Conservation (phyloP, 2,329 filamentous ascomycete species). For the Fusarium acutatum region DNA sequence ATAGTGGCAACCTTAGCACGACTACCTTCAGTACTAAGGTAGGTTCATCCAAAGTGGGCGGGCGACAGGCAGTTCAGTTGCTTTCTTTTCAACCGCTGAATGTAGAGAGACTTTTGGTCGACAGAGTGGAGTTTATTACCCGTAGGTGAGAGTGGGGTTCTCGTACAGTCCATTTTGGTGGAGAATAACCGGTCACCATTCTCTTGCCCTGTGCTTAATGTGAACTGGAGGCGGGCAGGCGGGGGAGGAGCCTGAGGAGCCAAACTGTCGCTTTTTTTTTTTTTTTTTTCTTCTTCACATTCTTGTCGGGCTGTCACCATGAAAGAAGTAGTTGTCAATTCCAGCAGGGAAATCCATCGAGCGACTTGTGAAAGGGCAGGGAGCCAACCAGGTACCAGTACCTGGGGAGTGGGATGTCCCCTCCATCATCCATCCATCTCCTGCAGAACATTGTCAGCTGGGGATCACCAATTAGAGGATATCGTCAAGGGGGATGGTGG, state of each 20-base stretch:
- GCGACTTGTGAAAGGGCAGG: background rate
- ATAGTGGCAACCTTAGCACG: constrained; percentile 20
- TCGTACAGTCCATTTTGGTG: background rate
- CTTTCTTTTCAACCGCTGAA: constrained; percentile 6
- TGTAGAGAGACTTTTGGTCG: constrained; percentile 36
- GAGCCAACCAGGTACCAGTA: constrained; percentile 13
- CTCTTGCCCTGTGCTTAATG: background rate
- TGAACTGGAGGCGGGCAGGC: background rate
- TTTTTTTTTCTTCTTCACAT: background rate
- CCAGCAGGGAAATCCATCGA: background rate
- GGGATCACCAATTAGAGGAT: constrained; percentile 5
- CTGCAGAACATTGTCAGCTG: constrained; percentile 35
- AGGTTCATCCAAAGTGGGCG: background rate
- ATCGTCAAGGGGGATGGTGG: constrained; percentile 5
- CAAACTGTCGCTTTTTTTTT: background rate
- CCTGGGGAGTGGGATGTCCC: constrained; percentile 6
- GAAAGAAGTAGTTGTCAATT: background rate
- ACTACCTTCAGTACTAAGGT: background rate
- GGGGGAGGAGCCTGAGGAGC: constrained; percentile 11
- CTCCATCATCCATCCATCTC: constrained; percentile 8
- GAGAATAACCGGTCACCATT: constrained; percentile 6
- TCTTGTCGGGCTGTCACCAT: background rate
- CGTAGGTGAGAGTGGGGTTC: constrained; percentile 23
- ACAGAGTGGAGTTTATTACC: constrained; percentile 19
- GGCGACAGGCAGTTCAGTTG: background rate